Evolutionary conservation across 1,284 basidiomycete genomes (phyloP).

Genomic region (Sporisorium exsertum): DNA sequence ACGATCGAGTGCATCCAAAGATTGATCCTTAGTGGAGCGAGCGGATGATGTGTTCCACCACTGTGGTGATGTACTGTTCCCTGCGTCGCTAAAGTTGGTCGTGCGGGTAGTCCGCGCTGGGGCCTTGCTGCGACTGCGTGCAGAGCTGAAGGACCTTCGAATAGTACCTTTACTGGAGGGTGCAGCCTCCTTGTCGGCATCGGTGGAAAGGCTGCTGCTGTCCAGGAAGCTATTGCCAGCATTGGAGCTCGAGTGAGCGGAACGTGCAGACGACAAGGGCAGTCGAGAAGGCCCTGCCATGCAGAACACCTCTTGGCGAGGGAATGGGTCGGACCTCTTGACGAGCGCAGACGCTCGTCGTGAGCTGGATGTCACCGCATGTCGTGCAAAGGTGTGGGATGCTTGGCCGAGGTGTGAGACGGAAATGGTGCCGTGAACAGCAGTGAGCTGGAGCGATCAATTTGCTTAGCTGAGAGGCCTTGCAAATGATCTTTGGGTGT

Average conservation of each 20-base stretch:
- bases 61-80: slow-evolving; percentile 8
- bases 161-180: neutral
- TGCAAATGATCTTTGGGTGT: slow-evolving; percentile 17
- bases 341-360: slow-evolving; percentile 28
- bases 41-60: slow-evolving; percentile 25
- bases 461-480: slow-evolving; percentile 36
- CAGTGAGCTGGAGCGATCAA: slow-evolving; percentile 9
- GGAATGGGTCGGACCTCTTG: neutral
- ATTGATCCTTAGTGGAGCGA: neutral
- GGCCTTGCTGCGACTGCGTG: slow-evolving; percentile 5
- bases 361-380: slow-evolving; percentile 35
- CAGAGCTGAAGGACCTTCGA: slow-evolving; percentile 18
- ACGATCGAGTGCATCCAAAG: slow-evolving; percentile 23
- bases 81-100: neutral
- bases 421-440: slow-evolving; percentile 28
- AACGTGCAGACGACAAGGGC: neutral
- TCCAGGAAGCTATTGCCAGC: slow-evolving; percentile 14
- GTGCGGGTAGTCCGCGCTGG: slow-evolving; percentile 3
- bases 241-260: slow-evolving; percentile 35
- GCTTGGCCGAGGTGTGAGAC: slow-evolving; percentile 29
- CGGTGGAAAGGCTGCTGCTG: neutral
- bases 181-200: slow-evolving; percentile 8
- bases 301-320: slow-evolving; percentile 21
- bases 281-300: slow-evolving; percentile 39
- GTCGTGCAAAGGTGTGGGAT: slow-evolving; percentile 25